Evolutionary conservation across 1,139 yeast species (phyloP).

Genomic region (Saccharomyces hybrid): DNA sequence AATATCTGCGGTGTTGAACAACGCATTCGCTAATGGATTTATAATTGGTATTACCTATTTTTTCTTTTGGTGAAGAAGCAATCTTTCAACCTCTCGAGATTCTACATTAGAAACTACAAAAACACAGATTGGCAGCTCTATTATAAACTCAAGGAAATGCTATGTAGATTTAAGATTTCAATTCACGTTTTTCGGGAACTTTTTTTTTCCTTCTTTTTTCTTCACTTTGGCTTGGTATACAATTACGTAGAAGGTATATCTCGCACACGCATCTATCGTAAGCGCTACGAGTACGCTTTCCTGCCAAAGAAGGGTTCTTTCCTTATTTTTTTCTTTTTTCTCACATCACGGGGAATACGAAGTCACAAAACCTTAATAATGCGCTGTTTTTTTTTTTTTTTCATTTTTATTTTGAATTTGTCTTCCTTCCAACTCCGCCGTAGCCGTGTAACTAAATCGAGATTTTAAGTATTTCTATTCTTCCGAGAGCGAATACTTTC

Average conservation of each 20-base stretch:
- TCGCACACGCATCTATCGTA: conserved; percentile 1
- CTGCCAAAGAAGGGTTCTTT: not conserved
- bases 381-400: not conserved
- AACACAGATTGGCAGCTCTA: not conserved
- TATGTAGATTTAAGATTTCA: not conserved
- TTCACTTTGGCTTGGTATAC: not conserved
- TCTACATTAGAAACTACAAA: not conserved
- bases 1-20: not conserved
- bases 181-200: not conserved
- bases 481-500: not conserved
- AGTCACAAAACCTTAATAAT: not conserved
- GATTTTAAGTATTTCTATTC: not conserved
- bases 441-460: not conserved
- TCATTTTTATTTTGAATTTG: not conserved
- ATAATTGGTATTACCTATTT: not conserved
- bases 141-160: not conserved
- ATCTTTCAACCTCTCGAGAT: not conserved
- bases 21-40: not conserved
- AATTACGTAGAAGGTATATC: not conserved
- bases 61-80: not conserved
- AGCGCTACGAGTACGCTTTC: not conserved
- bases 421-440: not conserved
- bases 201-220: not conserved
- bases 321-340: not conserved
- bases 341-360: not conserved